These are phyloP conservation scores for Sphaerostilbella broomeana DNA, from an alignment of 2,329 filamentous ascomycete species.

Conservation along the genomic window DNA sequence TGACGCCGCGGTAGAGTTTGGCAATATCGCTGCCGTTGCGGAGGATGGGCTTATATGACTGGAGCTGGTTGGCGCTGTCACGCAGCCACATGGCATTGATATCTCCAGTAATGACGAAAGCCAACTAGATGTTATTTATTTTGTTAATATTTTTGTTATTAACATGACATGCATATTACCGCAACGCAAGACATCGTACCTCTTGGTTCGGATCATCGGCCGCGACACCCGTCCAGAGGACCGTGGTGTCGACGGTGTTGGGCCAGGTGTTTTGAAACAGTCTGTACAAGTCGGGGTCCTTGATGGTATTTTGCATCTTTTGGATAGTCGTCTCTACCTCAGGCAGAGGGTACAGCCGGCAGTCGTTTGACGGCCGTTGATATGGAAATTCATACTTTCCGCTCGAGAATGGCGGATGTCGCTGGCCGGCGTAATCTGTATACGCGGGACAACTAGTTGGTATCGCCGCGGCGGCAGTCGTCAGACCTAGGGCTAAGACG, in stretches of 20 bases:
- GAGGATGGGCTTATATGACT: conserved; percentile 80
- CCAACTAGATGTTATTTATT: conserved; percentile 83
- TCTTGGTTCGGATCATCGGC: conserved; percentile 76
- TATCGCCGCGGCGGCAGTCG: conserved; percentile 15
- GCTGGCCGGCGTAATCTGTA: conserved; percentile 27
- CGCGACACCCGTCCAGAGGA: no score
- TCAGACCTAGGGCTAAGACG: not conserved
- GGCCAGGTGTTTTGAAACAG: conserved; percentile 95
- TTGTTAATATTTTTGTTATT: conserved; percentile 44
- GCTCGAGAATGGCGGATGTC: conserved; percentile 65
- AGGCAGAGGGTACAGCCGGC: conserved; percentile 83
- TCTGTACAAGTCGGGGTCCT: conserved; percentile 79
- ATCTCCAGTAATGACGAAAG: conserved; percentile 88
- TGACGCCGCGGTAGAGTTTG: conserved; percentile 79
- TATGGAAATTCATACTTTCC: conserved; percentile 75
- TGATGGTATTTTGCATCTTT: conserved; percentile 71
- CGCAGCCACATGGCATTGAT: conserved; percentile 91
- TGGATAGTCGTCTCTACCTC: conserved; percentile 83
- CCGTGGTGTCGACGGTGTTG: conserved; percentile 76
- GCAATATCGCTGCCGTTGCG: conserved; percentile 73
- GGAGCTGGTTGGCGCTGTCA: conserved; percentile 88
- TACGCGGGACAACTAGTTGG: conserved; percentile 29
- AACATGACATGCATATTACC: conserved; percentile 28
- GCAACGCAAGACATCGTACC: conserved; percentile 35
- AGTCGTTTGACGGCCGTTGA: conserved; percentile 73